Evolutionary conservation across 176 grass and related monocot genomes (phyloP).

Genomic region (Cocos nucifera): DNA sequence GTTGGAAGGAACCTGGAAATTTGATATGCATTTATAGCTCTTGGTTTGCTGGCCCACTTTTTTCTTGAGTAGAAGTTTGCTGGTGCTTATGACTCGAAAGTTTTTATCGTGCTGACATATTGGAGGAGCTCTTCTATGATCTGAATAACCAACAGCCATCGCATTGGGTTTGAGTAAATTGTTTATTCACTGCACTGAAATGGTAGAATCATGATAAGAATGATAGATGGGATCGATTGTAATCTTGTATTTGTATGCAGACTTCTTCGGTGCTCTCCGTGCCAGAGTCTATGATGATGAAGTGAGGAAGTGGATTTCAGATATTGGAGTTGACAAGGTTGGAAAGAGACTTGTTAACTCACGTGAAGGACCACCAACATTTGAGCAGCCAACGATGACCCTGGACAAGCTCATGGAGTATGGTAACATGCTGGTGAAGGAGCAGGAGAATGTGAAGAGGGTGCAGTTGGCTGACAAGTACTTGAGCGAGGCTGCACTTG

Average conservation of each 20-base stretch:
- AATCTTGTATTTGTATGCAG: slow-evolving; percentile 8
- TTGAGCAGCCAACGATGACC: slow-evolving; percentile 70
- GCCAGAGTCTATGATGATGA: slow-evolving; percentile 82
- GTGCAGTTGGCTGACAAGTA: slow-evolving; percentile 90
- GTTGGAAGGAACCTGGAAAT: no score
- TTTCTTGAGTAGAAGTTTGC: no score
- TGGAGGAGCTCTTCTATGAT: no score
- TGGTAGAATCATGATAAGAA: no score
- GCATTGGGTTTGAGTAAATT: no score
- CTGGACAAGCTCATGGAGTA: slow-evolving; percentile 63
- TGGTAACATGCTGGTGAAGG: slow-evolving; percentile 51
- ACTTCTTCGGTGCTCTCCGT: slow-evolving; percentile 81
- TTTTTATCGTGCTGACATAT: no score
- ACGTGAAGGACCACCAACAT: slow-evolving; percentile 45
- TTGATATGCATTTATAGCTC: no score
- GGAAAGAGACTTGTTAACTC: slow-evolving; percentile 76
- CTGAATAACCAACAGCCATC: no score
- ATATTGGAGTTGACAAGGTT: slow-evolving; percentile 34
- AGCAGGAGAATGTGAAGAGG: slow-evolving; percentile 85
- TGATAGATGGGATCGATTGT: no score
- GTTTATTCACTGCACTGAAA: no score
- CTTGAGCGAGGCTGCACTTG: slow-evolving; percentile 63
- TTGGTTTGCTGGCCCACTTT: no score
- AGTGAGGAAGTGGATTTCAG: slow-evolving; percentile 56
- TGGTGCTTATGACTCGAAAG: no score